Conservation (phyloP, 1,139 yeast genomes). For the Candida sp. region DNA sequence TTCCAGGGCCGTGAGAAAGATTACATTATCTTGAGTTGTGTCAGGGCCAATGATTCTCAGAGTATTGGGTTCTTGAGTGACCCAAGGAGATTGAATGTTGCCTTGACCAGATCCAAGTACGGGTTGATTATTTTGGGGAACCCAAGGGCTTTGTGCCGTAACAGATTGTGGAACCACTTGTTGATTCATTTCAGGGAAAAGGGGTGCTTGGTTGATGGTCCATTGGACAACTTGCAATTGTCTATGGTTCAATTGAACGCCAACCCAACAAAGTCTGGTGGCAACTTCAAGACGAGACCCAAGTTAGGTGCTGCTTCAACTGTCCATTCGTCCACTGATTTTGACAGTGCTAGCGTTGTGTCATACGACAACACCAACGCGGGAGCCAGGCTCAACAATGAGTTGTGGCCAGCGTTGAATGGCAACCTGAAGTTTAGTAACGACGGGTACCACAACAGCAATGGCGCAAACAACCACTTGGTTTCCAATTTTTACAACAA, state of each 20-base stretch:
- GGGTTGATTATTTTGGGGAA: conserved; percentile 87
- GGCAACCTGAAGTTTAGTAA: conserved; percentile 8
- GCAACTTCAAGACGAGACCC: conserved; percentile 1
- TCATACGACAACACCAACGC: conserved; percentile 39
- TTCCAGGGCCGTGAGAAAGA: conserved; percentile 98
- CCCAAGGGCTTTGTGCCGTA: conserved; percentile 75
- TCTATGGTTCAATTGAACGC: conserved; percentile 62
- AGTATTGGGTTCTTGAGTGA: conserved; percentile 89
- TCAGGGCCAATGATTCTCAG: conserved; percentile 85
- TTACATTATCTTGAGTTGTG: conserved; percentile 87
- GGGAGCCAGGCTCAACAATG: conserved; percentile 10
- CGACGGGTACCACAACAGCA: conserved; percentile 14
- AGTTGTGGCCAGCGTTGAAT: conserved; percentile 41
- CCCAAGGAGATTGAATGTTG: conserved; percentile 91
- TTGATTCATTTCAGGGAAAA: conserved; percentile 80
- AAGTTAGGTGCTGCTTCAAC: conserved; percentile 16
- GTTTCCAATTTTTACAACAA: conserved; percentile 49
- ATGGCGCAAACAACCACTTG: conserved; percentile 21
- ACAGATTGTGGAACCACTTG: conserved; percentile 80
- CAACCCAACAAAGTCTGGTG: background rate
- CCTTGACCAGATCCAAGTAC: conserved; percentile 88
- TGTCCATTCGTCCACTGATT: conserved; percentile 20
- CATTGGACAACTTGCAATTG: conserved; percentile 77
- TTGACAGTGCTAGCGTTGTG: conserved; percentile 54
- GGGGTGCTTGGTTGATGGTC: conserved; percentile 94